Evolutionary conservation across 192 early-diverging fungal genomes (phyloP).

Genomic region (Coemansia sp.): DNA sequence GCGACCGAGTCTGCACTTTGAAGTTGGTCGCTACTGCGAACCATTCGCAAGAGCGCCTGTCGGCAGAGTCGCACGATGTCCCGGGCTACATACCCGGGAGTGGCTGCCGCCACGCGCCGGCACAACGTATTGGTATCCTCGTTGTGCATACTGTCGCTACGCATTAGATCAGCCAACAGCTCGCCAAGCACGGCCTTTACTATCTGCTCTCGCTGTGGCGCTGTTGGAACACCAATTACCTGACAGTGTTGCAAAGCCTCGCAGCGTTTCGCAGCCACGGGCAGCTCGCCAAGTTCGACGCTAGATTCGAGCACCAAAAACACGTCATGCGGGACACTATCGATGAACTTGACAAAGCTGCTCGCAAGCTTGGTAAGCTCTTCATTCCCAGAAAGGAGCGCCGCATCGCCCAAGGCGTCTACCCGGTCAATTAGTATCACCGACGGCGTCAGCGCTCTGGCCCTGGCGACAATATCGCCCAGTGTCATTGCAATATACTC

Average conservation of each 20-base stretch:
- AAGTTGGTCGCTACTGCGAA: background rate
- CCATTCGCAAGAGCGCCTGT: constrained; percentile 34
- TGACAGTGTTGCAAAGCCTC: constrained; percentile 27
- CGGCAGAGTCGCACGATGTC: constrained; percentile 40
- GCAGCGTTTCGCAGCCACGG: constrained; percentile 18
- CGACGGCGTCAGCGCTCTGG: constrained; percentile 24
- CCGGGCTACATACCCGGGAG: constrained; percentile 52
- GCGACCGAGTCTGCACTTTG: background rate
- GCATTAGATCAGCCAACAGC: background rate
- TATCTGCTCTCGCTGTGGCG: constrained; percentile 32
- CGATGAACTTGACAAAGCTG: constrained; percentile 28
- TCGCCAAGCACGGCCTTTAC: background rate
- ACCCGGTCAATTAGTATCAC: constrained; percentile 32
- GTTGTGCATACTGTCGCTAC: background rate
- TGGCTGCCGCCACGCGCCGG: constrained; percentile 31
- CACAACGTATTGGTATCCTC: background rate
- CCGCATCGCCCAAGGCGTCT: constrained; percentile 29
- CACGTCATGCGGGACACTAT: constrained; percentile 22
- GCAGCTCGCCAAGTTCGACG: constrained; percentile 24
- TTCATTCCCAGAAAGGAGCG: constrained; percentile 14
- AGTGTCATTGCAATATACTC: constrained; percentile 40
- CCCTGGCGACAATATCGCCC: constrained; percentile 17
- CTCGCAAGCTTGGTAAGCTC: constrained; percentile 12
- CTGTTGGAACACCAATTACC: constrained; percentile 18
- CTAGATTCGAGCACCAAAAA: constrained; percentile 42